Evolutionary conservation across 2,329 filamentous ascomycete genomes (phyloP).

Genomic region (Thielaviopsis punctulata): DNA sequence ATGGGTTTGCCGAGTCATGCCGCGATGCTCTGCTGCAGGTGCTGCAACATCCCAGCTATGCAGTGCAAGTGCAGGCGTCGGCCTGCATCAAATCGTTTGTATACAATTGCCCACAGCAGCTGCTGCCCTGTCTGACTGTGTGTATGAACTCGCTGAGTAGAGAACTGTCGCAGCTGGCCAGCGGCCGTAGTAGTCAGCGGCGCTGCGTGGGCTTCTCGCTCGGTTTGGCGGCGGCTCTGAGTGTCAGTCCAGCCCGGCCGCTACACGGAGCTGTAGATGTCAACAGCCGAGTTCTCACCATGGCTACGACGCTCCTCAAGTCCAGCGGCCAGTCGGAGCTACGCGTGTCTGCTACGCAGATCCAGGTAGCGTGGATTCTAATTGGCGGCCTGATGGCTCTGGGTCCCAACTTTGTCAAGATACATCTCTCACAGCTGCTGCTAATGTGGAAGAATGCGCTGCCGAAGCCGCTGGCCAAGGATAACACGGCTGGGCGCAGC

Average conservation of each 20-base stretch:
- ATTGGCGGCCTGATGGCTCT: constrained; percentile 94
- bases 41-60: constrained; percentile 86
- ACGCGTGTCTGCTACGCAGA: constrained; percentile 78
- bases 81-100: constrained; percentile 76
- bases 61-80: constrained; percentile 80
- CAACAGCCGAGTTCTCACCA: constrained; percentile 76
- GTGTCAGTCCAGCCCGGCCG: constrained; percentile 72
- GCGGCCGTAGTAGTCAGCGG: constrained; percentile 60
- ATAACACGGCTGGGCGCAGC: constrained; percentile 70
- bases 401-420: constrained; percentile 96
- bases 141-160: constrained; percentile 91
- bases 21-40: constrained; percentile 80
- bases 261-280: constrained; percentile 91
- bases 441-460: constrained; percentile 94
- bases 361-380: constrained; percentile 94
- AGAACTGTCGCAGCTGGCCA: constrained; percentile 62
- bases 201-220: constrained; percentile 84
- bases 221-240: constrained; percentile 76
- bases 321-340: constrained; percentile 82
- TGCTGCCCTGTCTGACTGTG: constrained; percentile 78
- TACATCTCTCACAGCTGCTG: constrained; percentile 84
- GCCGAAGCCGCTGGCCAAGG: constrained; percentile 82
- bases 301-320: constrained; percentile 84
- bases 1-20: constrained; percentile 61
- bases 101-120: constrained; percentile 77